Percentiles rank a stretch among this genome's conserved stretches.
These are phyloP conservation scores for Vitis labrusca DNA, from an alignment of 164 flowering plant genomes.

Conservation along the genomic window DNA sequence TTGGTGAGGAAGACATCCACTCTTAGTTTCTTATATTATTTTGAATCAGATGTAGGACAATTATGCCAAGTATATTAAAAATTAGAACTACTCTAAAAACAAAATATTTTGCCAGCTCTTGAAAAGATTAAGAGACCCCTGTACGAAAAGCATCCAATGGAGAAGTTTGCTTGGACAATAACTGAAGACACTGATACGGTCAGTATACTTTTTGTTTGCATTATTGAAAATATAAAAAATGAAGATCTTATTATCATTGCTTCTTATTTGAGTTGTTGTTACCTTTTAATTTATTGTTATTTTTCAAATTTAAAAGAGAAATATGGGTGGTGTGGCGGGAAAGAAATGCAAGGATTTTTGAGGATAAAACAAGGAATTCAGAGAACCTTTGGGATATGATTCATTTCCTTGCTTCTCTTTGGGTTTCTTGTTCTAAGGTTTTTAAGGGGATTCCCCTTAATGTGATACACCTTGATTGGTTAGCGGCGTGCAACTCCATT, in stretches of 20 bases:
- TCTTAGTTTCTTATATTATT: not conserved
- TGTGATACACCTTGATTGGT: no score
- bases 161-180: constrained; percentile 85
- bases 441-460: no score
- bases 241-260: not conserved
- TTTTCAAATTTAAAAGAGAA: not conserved
- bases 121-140: constrained; percentile 77
- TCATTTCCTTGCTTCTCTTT: no score
- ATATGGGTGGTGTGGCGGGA: no score
- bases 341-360: no score
- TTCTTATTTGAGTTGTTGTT: not conserved
- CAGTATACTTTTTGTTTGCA: constrained; percentile 17
- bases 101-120: constrained; percentile 50
- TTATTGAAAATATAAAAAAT: not conserved
- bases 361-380: no score
- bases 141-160: constrained; percentile 91
- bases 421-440: no score
- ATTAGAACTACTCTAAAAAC: not conserved
- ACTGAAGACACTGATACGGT: constrained; percentile 90
- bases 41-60: no score
- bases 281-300: not conserved
- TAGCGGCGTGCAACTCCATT: no score
- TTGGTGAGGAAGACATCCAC: constrained; percentile 42
- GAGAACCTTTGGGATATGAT: no score
- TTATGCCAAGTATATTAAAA: not conserved